These are phyloP conservation scores for Rasamsonia emersonii DNA, from an alignment of 2,329 filamentous ascomycete genomes.

Conservation along the genomic window DNA sequence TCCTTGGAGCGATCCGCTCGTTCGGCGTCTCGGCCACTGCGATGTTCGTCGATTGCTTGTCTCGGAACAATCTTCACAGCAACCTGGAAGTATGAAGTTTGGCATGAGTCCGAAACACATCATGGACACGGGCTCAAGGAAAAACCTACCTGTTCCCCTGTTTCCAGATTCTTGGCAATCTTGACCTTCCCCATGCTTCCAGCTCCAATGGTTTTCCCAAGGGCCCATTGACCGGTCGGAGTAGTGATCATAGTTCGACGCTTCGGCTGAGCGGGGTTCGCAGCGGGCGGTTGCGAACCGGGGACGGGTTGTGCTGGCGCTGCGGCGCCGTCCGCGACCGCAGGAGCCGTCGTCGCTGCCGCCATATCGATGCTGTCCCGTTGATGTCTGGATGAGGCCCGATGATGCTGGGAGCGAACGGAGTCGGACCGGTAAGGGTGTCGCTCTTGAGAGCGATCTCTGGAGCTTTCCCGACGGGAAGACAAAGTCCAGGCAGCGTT, in stretches of 20 bases:
- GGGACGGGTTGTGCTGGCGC: constrained; percentile 42
- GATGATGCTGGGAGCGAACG: constrained; percentile 37
- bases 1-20: constrained; percentile 94
- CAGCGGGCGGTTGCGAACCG: constrained; percentile 20
- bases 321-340: constrained; percentile 45
- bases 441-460: constrained; percentile 46
- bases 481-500: constrained; percentile 52
- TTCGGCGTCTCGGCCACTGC: constrained; percentile 64
- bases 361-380: constrained; percentile 38
- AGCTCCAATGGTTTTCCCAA: constrained; percentile 94
- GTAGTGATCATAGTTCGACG: constrained; percentile 78
- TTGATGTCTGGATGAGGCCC: constrained; percentile 33
- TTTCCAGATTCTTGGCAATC: constrained; percentile 80
- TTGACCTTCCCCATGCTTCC: constrained; percentile 99
- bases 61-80: constrained; percentile 96
- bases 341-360: constrained; percentile 41
- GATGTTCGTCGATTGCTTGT: constrained; percentile 77
- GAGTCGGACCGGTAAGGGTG: constrained; percentile 47
- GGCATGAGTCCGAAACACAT: neutral
- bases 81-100: constrained; percentile 49
- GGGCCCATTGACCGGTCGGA: constrained; percentile 82
- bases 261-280: constrained; percentile 33
- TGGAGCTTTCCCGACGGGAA: constrained; percentile 56
- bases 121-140: neutral
- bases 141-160: constrained; percentile 70